Evolutionary conservation across 2,329 filamentous ascomycete species (phyloP), one percentile per base, ranked within the genome.

Genomic region (Fusarium sp.): DNA sequence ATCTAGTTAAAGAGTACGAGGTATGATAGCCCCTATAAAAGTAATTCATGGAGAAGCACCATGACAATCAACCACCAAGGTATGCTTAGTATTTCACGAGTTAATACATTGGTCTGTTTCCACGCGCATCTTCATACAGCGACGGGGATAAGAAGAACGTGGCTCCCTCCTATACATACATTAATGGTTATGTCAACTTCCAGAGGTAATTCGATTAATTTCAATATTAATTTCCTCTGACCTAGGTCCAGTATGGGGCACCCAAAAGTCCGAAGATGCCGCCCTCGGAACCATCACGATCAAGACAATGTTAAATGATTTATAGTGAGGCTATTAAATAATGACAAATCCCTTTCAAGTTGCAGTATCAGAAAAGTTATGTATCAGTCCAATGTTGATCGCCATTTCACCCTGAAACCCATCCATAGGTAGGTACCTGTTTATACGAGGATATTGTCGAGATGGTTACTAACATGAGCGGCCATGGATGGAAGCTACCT

Each of bases 221-320:
- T 39, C 60, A 74, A 50, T 32, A 51, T 69, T 62, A 74, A 74
- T 74, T 74, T 74, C 71, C 68, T 48, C 50, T 45, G 24, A 54
- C 57, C 66, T 68, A 58, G 45, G 36, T 56, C 24, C 36, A 54
- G 38, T 32, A 54, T 51, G 41, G 60, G 50, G 35, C 35, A 32
- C 54, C 26, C 26, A 36, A 41, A 20, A 17, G 20, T 28, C 42
- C 24, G n/a, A 56, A 26, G 12, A 28, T n/a, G 22, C 20, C 24
- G 22, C 28, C 32, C 32, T 35, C 44, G 32, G 15, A 41, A 45
- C 13, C 14, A 24, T 32, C 20, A 26, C 38, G 30, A 54, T 54
- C 17, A 39, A n/a, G 35, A 36, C 24, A 22, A 22, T 8, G 10
- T n/a, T 12, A n/a, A 53, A 35, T 14, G 17, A 22, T 35, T 14